Conservation (phyloP, 331 rosid species). For the Pyracantha coccinea region DNA sequence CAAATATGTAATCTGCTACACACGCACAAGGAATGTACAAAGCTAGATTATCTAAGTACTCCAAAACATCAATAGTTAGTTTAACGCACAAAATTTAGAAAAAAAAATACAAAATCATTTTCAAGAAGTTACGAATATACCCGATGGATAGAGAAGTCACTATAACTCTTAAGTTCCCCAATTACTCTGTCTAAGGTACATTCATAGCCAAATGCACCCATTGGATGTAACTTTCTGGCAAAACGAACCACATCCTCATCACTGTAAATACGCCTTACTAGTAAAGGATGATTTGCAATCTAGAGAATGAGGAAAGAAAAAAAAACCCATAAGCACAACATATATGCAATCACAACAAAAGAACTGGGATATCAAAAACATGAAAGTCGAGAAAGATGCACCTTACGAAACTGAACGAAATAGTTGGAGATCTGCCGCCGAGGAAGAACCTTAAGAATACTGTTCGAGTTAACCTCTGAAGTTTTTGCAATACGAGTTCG, state of each 20-base stretch:
- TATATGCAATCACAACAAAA: not conserved
- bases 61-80: no score
- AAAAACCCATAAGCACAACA: slow-evolving; percentile 1
- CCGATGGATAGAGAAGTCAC: slow-evolving; percentile 88
- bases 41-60: not conserved
- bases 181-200: slow-evolving; percentile 83
- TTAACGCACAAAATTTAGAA: not conserved
- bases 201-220: slow-evolving; percentile 95
- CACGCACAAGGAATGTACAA: not conserved
- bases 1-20: not conserved
- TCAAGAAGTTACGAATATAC: slow-evolving; percentile 28
- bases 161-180: slow-evolving; percentile 72
- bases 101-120: not conserved
- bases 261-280: slow-evolving; percentile 77
- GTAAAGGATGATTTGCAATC: slow-evolving; percentile 97
- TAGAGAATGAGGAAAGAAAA: slow-evolving; percentile 24
- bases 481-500: slow-evolving; percentile 59
- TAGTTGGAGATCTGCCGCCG: slow-evolving; percentile 84
- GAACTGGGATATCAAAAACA: not conserved
- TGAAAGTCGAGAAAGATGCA: slow-evolving; percentile 18
- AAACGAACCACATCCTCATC: slow-evolving; percentile 85
- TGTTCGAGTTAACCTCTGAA: slow-evolving; percentile 31
- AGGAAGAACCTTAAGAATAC: slow-evolving; percentile 45
- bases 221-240: slow-evolving; percentile 68
- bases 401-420: slow-evolving; percentile 98